Percentiles rank a stretch among this genome's conserved stretches.
Conservation (phyloP, 352 stramenopile species). For the Pythium dissotocum region DNA sequence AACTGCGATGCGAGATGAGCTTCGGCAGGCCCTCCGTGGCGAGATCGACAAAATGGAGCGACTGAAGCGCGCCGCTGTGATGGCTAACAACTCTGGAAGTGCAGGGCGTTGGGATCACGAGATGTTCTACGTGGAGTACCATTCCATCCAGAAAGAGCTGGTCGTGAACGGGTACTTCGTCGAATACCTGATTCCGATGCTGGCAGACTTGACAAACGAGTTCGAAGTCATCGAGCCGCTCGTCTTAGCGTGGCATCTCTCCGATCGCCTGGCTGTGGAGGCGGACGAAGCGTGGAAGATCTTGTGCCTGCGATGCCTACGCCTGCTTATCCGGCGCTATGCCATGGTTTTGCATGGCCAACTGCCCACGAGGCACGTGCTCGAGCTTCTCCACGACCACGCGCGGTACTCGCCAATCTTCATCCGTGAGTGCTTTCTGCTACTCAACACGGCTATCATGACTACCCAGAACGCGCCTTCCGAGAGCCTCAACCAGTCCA, state of each 20-base stretch:
- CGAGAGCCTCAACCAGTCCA: conserved; percentile 62
- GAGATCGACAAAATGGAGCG: conserved; percentile 64
- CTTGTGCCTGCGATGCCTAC: conserved; percentile 65
- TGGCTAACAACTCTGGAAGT: conserved; percentile 18
- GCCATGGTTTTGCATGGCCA: conserved; percentile 81
- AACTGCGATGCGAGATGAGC: conserved; percentile 57
- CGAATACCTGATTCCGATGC: conserved; percentile 65
- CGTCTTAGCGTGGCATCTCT: conserved; percentile 80
- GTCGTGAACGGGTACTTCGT: conserved; percentile 84
- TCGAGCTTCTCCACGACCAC: conserved; percentile 65
- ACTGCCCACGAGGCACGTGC: conserved; percentile 55
- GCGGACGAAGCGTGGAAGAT: conserved; percentile 57
- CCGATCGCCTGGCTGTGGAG: conserved; percentile 67
- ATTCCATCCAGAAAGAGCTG: conserved; percentile 71
- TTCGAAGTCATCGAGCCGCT: conserved; percentile 77
- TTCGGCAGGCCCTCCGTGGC: conserved; percentile 47
- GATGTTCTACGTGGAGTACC: conserved; percentile 79
- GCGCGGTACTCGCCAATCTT: conserved; percentile 46
- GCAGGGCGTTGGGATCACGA: conserved; percentile 71
- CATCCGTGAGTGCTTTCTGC: conserved; percentile 73
- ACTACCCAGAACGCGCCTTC: conserved; percentile 65
- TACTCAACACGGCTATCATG: conserved; percentile 72
- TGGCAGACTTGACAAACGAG: conserved; percentile 58
- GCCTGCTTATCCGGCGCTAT: conserved; percentile 71
- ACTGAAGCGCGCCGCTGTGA: conserved; percentile 19